Base-by-base conservation (phyloP, 192 early-diverging fungal genomes). In the Mortierella antarctica region DNA sequence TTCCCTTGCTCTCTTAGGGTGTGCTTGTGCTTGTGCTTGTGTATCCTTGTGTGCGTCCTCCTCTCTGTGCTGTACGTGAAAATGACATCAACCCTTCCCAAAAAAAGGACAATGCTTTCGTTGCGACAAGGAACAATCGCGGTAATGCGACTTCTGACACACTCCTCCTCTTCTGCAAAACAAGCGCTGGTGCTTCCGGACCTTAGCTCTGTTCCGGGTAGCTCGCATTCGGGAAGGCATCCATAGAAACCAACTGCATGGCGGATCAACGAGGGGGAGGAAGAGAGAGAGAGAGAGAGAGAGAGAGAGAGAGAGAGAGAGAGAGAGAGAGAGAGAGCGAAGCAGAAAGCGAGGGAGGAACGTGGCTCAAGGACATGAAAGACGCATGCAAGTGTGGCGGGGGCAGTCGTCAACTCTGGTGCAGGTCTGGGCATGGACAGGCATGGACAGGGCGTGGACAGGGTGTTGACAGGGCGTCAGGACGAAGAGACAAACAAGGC, bases 11-110 rank as follows among this genome's bases (percentile, higher is more conserved):
- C 17, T 51, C 50, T 4, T 3, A 2, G 31, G 31, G 31, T 31
- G 31, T 31, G 31, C 31, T 31, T 31, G 31, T 31, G 31, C 31
- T 31, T 31, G 31, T 31, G 31, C 31, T 51, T 15, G 13, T 51
- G 50, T 15, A 51, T 17, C 52, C 20, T 11, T 54, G 6, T 54
- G 7, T 20, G 52, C 52, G 15, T 54, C 52, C 7, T 18, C 17
- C 20, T 54, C 52, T 18, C 3, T 31, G 40, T 41, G 11, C 42
- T 63, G 67, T 69, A 69, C 67, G 67, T 69, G 48, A 44, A 67
- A 69, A 60, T 69, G 67, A 69, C 67, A 69, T 69, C 67, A 69
- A 51, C 18, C 21, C 6, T 31, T 31, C 31, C 31, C 31, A 31
- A 31, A 2, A 31, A 31, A 31, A n/a, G n/a, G 31, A 31, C 31